Evolutionary conservation across 768 basidiomycete species (phyloP), one percentile per base, ranked within the genome.

Genomic region (Pisolithus tinctorius): DNA sequence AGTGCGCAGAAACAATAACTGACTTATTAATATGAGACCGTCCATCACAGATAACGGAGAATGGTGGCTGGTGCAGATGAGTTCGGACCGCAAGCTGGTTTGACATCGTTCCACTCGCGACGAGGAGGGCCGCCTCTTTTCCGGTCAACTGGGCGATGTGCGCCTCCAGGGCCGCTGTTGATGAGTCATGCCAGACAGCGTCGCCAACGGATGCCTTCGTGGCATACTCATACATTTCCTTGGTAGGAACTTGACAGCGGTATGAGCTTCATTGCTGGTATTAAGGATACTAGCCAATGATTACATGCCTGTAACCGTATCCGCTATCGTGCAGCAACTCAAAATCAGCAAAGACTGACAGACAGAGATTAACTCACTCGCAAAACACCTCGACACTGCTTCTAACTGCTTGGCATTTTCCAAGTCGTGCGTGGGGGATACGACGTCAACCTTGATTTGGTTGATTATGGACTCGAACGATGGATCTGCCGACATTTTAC

Each of bases 121-220:
- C 75, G 70, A 96, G 98, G 48, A 97, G 67, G 0, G 79, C 93
- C 3, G 90, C 92, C 67, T 95, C 93, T 68, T 96, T 97, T 53
- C 95, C 94, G 8, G 84, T 82, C 47, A 91, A 63, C 56, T 76
- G 71, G 9, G 88, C 88, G 37, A 91, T 69, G 61, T 91, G 88
- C 3, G 71, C 72, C 63, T 92, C 89, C 10, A 92, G 68, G n/a
- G 82, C 75, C 36, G 78, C 77, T 37, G 71, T 74, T 1, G 63
- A 67, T 23, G 82, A 78, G 41, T 89, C 88, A 49, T 76, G 70
- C 66, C 82, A 87, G 9, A 90, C 85, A 57, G 83, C 87, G 62
- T 91, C 88, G n/a, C 88, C 88, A 1, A 87, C 66, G 4, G 86
- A 86, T 14, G 87, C 80, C 38, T 69, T 76, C n/a, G 74, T 63